Base-by-base conservation (phyloP, 2,329 filamentous ascomycete genomes). In the Trichoderma sp. region DNA sequence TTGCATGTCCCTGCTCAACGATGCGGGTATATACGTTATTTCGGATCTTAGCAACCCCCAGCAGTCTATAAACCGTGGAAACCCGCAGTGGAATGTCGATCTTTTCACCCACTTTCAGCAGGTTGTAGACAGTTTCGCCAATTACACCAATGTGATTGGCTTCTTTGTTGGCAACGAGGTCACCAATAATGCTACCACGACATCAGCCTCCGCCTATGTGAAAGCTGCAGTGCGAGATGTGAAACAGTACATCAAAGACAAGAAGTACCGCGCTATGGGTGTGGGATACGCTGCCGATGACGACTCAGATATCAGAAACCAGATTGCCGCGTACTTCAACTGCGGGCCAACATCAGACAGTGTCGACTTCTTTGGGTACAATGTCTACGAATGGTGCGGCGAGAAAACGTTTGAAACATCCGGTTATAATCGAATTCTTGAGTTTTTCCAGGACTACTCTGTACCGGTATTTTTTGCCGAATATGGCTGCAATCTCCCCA, bases 101-200 rank as follows among this genome's bases (percentile, higher is more conserved):
- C 87, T 98, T 62, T 97, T 91, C 84, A 81, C 86, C 39, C 93
- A 94, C 74, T 99, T 98, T 87, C 93, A 91, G 72, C 84, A 84
- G 32, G 96, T 99, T 73, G 85, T 99, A 73, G 95, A 98, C 80
- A 87, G 89, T 74, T 86, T 99, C 78, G 86, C 88, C 76, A 87
- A 93, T 80, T 98, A 97, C 87, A 88, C 89, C 83, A 99, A 99
- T 84, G 91, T 93, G 66, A 90, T 99, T 75, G 96, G 96, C 78
- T 99, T 98, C 91, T 98, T 99, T 82, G 95, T 95, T 76, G 96
- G 96, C 81, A 99, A 99, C 84, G 96, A 99, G 85, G 96, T 99
- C 74, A 92, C 94, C 77, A 97, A 98, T 86, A 88, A 91, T 78
- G 86, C 87, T 76, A 95, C 91, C 88, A 98, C 97, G 88, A 98